A percentile compares a stretch with the other conserved stretches of the same genome.
These are phyloP conservation scores for Epichloe amarillans DNA, from an alignment of 2,329 filamentous ascomycete species.

Conservation along the genomic window DNA sequence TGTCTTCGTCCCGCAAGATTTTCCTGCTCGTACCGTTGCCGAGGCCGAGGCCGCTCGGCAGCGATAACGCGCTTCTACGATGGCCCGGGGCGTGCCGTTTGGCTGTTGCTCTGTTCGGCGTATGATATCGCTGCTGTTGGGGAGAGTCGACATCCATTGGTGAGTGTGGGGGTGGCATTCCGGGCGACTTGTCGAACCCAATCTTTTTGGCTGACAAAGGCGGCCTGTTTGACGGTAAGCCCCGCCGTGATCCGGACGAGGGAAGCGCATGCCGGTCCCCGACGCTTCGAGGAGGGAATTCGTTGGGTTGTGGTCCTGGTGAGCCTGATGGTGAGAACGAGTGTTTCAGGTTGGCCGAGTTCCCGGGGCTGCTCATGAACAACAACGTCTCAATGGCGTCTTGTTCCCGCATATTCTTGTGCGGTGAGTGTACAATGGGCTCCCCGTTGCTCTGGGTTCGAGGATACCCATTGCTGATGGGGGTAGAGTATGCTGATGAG, in stretches of 20 bases:
- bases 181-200: conserved; percentile 34
- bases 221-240: conserved; percentile 35
- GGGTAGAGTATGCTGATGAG: conserved; percentile 27
- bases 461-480: conserved; percentile 15
- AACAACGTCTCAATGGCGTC: conserved; percentile 70
- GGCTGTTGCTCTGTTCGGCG: conserved; percentile 24
- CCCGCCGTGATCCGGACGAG: conserved; percentile 37
- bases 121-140: conserved; percentile 13
- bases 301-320: conserved; percentile 14
- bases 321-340: conserved; percentile 33
- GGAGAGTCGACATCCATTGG: conserved; percentile 35
- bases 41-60: conserved; percentile 34
- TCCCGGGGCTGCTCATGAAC: conserved; percentile 70
- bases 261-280: conserved; percentile 27
- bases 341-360: conserved; percentile 50
- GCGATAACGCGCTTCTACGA: conserved; percentile 29
- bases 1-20: conserved; percentile 39
- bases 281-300: conserved; percentile 7
- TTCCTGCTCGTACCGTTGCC: conserved; percentile 23
- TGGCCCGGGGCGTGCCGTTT: conserved; percentile 31
- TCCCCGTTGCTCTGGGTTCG: conserved; percentile 21
- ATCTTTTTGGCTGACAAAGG: conserved; percentile 30
- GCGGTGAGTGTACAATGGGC: conserved; percentile 2
- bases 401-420: conserved; percentile 41
- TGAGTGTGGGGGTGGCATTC: conserved; percentile 21